Evolutionary conservation across 768 basidiomycete species (phyloP).

Genomic region (Calocybe indica): DNA sequence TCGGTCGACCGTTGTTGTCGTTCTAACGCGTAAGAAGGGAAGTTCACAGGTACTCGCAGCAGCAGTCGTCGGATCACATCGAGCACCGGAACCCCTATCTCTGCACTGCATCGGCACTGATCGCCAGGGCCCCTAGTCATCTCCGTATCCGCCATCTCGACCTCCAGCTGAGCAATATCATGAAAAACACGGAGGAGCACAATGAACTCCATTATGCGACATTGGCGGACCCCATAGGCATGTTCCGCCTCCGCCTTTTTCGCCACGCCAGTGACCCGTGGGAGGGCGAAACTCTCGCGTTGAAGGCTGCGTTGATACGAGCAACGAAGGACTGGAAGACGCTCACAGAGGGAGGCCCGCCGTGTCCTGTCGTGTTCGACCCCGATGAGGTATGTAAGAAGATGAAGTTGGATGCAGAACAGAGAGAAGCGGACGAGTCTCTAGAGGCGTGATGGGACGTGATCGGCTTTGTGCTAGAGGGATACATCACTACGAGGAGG

Average conservation of each 20-base stretch:
- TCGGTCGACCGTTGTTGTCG: conserved; percentile 42
- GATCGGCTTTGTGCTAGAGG: conserved; percentile 28
- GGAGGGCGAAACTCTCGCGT: conserved; percentile 43
- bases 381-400: conserved; percentile 36
- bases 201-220: conserved; percentile 37
- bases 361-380: conserved; percentile 44
- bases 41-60: conserved; percentile 37
- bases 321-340: conserved; percentile 36
- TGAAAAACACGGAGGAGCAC: conserved; percentile 34
- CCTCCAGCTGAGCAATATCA: conserved; percentile 43
- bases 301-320: conserved; percentile 40
- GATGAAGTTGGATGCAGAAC: conserved; percentile 27
- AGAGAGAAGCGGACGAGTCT: conserved; percentile 22
- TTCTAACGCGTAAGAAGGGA: conserved; percentile 36
- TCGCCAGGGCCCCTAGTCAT: conserved; percentile 29
- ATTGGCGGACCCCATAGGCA: conserved; percentile 28
- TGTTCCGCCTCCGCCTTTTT: conserved; percentile 38
- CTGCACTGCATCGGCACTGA: conserved; percentile 40
- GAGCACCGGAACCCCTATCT: conserved; percentile 45
- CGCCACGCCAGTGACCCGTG: conserved; percentile 35
- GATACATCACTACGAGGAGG: conserved; percentile 36
- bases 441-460: conserved; percentile 19
- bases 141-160: conserved; percentile 52
- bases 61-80: conserved; percentile 34
- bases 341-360: conserved; percentile 28